A percentile compares a stretch with the other conserved stretches of the same genome.
phyloP scores from a whole-genome alignment of 2,329 filamentous ascomycete species.

The Sporothrix inflata region DNA sequence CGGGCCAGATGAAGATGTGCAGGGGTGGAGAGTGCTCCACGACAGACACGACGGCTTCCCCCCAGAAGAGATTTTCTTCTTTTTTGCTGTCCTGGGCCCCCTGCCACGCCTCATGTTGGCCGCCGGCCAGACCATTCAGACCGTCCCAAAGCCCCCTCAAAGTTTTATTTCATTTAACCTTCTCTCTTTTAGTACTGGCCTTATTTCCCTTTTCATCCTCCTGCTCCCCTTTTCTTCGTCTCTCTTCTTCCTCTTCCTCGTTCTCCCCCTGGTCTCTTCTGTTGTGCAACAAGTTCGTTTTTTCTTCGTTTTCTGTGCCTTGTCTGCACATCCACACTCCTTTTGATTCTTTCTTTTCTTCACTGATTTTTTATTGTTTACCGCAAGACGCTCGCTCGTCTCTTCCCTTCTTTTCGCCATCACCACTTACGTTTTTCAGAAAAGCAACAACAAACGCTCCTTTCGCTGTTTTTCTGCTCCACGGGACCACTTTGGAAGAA shows the following conservation, averaged over 20 bases:
- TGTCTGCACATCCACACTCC: conserved; percentile 17
- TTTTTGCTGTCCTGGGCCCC: not conserved
- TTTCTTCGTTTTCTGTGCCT: conserved; percentile 11
- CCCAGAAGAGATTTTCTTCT: conserved; percentile 9
- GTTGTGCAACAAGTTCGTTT: not conserved
- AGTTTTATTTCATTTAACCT: conserved; percentile 30
- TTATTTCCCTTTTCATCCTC: conserved; percentile 24
- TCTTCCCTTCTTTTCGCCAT: conserved; percentile 22
- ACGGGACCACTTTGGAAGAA: not conserved
- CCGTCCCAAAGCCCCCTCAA: conserved; percentile 3
- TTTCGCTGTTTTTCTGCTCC: not conserved
- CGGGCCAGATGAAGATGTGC: conserved; percentile 21
- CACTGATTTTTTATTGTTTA: conserved; percentile 4
- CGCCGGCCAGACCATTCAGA: not conserved
- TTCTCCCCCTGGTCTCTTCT: conserved; percentile 18
- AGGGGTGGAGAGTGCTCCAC: conserved; percentile 24
- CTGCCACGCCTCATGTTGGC: conserved; percentile 1
- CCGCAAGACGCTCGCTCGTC: conserved; percentile 9
- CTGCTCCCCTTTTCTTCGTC: conserved; percentile 17
- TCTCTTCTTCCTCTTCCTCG: conserved; percentile 15
- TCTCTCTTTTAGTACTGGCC: conserved; percentile 25
- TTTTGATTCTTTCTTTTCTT: conserved; percentile 4
- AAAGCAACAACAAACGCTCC: conserved; percentile 6
- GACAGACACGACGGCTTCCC: conserved; percentile 16
- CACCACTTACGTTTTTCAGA: not conserved